Base-by-base conservation (phyloP, 1,284 basidiomycete genomes). In the Ceratobasidium sp. region DNA sequence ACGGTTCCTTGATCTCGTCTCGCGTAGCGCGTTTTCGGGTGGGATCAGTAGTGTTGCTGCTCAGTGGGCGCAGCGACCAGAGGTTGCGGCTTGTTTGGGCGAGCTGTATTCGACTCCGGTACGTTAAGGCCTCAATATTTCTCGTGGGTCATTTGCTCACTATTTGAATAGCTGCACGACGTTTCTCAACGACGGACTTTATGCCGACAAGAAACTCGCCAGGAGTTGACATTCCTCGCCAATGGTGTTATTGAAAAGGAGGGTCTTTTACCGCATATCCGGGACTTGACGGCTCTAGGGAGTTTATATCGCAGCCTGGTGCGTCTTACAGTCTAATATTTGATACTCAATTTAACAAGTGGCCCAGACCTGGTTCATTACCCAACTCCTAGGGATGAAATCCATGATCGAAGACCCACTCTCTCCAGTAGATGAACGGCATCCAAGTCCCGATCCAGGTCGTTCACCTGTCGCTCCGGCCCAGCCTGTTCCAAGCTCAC, bases 241-340 rank as follows among this genome's bases (percentile, higher is more conserved):
- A 89, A 85, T 82, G 87, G 83, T 81, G 82, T 86, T 0, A 86
- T 97, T 23, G 84, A 86, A 13, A 90, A 90, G 81, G 86, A 88
- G 26, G 92, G 97, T 80, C 88, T 99, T n/a, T 90, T 97, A 70
- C 86, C 90, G 18, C 94, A 95, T 0, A 86, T 89, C 46, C 92
- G 95, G 44, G 76, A 94, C 83, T 86, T 98, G 26, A 88, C 92
- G 77, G 91, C 92, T 0, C 86, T 99, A 56, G 94, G 94, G 12
- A 92, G 91, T 81, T 86, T 99, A 53, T 94, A 97, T 83, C 92
- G 92, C 82, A 98, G 95, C 84, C 89, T 97, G 83, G 96, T 97
- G 68, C 63, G 77, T 68, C 26, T 75, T 28, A 1, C 23, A 55
- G 42, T 6, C 33, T 10, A 26, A 2, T 10, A 7, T 28, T 18